Percentiles rank a stretch among this genome's conserved stretches.
Conservation (phyloP, 2,329 filamentous ascomycete genomes). For the Aspergillus jensenii region DNA sequence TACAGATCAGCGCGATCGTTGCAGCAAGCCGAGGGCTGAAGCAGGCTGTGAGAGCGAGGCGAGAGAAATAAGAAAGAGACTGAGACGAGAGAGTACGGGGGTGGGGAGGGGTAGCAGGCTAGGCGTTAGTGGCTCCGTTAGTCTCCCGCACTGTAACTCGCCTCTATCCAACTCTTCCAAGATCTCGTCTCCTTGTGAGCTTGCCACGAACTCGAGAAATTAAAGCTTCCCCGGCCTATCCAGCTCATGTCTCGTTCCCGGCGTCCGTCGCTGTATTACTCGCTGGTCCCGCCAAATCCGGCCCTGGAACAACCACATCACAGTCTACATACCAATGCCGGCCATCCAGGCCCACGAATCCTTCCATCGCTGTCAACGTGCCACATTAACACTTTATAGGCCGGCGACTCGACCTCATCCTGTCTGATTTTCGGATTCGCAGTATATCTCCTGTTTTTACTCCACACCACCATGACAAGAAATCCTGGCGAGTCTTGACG, state of each 20-base stretch:
- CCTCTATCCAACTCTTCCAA: background rate
- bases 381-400: background rate
- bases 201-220: background rate
- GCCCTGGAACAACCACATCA: background rate
- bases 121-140: conserved; percentile 9
- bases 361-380: background rate
- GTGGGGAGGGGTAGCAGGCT: conserved; percentile 24
- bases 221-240: background rate
- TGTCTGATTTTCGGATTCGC: background rate
- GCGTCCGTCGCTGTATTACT: conserved; percentile 3
- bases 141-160: background rate
- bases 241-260: background rate
- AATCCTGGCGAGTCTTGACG: conserved; percentile 13
- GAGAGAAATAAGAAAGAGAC: conserved; percentile 8
- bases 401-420: background rate
- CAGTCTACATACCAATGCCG: background rate
- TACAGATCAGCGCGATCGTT: conserved; percentile 1
- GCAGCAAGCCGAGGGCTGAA: background rate
- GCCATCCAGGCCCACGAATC: background rate
- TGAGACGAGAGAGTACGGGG: conserved; percentile 14
- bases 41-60: conserved; percentile 2
- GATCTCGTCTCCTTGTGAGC: background rate
- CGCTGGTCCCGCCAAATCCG: background rate
- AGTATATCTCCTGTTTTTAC: conserved; percentile 2
- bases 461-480: conserved; percentile 3